These are phyloP conservation scores for Lasiodiplodia sp. DNA, from an alignment of 2,329 filamentous ascomycete species.

Conservation along the genomic window DNA sequence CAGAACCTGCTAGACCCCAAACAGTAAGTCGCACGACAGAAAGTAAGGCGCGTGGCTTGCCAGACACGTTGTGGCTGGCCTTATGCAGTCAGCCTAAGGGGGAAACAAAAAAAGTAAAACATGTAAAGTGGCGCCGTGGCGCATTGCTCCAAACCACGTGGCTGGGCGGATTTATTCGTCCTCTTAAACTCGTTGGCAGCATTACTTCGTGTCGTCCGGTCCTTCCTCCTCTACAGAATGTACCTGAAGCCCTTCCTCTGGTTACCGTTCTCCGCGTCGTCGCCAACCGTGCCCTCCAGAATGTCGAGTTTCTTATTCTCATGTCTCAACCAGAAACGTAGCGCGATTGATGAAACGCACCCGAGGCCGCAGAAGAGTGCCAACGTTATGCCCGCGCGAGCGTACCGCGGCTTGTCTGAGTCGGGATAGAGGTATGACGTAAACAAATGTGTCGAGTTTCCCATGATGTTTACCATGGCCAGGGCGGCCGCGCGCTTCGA, in stretches of 20 bases:
- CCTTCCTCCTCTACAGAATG: not conserved
- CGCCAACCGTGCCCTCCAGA: slow-evolving; percentile 13
- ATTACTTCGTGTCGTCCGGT: not conserved
- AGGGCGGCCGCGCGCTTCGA: slow-evolving; percentile 30
- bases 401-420: slow-evolving; percentile 17
- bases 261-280: slow-evolving; percentile 1
- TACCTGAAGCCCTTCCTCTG: slow-evolving; percentile 5
- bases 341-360: not conserved
- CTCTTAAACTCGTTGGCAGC: not conserved
- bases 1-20: not conserved
- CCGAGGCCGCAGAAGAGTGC: slow-evolving; percentile 16
- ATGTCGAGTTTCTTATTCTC: slow-evolving; percentile 21
- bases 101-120: not conserved
- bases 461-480: slow-evolving; percentile 33
- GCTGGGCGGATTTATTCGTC: slow-evolving; percentile 2
- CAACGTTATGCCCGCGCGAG: slow-evolving; percentile 8
- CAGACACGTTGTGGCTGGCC: slow-evolving; percentile 5
- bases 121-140: not conserved
- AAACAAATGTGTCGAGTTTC: slow-evolving; percentile 12
- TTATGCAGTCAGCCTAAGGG: slow-evolving; percentile 2
- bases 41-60: not conserved
- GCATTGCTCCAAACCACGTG: not conserved
- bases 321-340: slow-evolving; percentile 17
- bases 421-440: slow-evolving; percentile 18
- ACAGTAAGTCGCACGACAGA: not conserved